Percentiles rank a stretch among this genome's conserved stretches.
These are phyloP conservation scores for Baorangia bicolor DNA, from an alignment of 768 basidiomycete genomes.

Conservation along the genomic window DNA sequence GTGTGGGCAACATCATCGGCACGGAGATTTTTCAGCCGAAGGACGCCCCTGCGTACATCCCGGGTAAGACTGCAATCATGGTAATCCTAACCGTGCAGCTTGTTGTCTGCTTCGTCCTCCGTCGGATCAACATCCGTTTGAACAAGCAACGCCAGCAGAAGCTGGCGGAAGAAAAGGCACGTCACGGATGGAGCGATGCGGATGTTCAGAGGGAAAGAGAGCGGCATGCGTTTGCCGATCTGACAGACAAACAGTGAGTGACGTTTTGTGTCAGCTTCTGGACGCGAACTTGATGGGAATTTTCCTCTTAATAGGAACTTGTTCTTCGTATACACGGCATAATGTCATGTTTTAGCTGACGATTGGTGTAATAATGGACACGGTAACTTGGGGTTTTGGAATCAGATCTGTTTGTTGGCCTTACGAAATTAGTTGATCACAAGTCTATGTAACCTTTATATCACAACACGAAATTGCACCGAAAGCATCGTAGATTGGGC, in stretches of 20 bases:
- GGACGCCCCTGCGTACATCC: slow-evolving; percentile 61
- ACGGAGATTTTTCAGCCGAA: slow-evolving; percentile 62
- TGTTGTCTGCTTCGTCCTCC: slow-evolving; percentile 45
- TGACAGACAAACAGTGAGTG: slow-evolving; percentile 62
- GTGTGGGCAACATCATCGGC: slow-evolving; percentile 61
- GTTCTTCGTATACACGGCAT: slow-evolving; percentile 59
- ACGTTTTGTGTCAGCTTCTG: neutral
- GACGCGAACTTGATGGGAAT: neutral
- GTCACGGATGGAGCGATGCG: slow-evolving; percentile 54
- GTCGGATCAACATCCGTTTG: slow-evolving; percentile 53
- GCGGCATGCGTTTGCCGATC: slow-evolving; percentile 58
- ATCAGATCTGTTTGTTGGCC: neutral
- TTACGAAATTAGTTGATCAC: slow-evolving; percentile 3
- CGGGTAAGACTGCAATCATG: slow-evolving; percentile 66
- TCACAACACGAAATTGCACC: slow-evolving; percentile 13
- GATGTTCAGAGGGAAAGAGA: slow-evolving; percentile 60
- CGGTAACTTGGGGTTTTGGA: slow-evolving; percentile 1
- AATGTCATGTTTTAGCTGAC: slow-evolving; percentile 2
- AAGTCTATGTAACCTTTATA: slow-evolving; percentile 11
- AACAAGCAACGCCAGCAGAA: slow-evolving; percentile 46
- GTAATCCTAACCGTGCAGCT: slow-evolving; percentile 55
- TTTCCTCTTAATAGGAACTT: slow-evolving; percentile 43
- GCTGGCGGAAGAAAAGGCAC: slow-evolving; percentile 44
- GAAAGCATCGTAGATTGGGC: neutral
- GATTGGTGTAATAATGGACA: neutral